These are phyloP conservation scores for Ceratocystis lukuohia DNA, from an alignment of 2,329 filamentous ascomycete genomes.

Conservation along the genomic window DNA sequence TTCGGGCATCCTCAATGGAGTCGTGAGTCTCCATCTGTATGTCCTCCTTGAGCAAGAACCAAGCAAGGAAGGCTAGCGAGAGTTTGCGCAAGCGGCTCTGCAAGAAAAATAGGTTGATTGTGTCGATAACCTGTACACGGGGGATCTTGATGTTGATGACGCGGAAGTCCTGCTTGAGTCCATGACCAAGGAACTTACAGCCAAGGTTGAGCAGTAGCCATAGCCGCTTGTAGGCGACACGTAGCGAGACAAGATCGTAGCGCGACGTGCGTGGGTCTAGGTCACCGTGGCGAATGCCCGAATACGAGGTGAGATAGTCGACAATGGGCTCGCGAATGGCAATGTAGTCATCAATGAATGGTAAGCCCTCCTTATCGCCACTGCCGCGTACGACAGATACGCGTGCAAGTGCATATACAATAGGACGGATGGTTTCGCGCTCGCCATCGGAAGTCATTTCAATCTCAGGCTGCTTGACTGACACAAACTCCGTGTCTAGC, in stretches of 20 bases:
- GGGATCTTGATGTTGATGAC: constrained; percentile 97
- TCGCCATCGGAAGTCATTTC: constrained; percentile 92
- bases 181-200: constrained; percentile 86
- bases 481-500: constrained; percentile 92
- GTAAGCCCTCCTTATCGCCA: constrained; percentile 63
- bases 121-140: constrained; percentile 81
- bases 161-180: constrained; percentile 86
- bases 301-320: constrained; percentile 90
- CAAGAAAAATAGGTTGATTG: constrained; percentile 80
- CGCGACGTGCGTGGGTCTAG: constrained; percentile 64
- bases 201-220: constrained; percentile 94
- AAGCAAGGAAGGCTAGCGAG: constrained; percentile 80
- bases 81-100: constrained; percentile 71
- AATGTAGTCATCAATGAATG: constrained; percentile 97
- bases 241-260: constrained; percentile 75
- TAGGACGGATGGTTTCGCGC: constrained; percentile 80
- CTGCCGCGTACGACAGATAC: constrained; percentile 77
- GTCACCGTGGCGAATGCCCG: constrained; percentile 76
- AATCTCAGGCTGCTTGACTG: constrained; percentile 82
- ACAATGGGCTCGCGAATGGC: constrained; percentile 80
- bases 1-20: constrained; percentile 86
- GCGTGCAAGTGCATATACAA: constrained; percentile 79
- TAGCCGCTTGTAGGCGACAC: constrained; percentile 92
- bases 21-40: constrained; percentile 91
- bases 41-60: constrained; percentile 80